phyloP scores from a whole-genome alignment of 2,329 filamentous ascomycete species.

The Sclerotinia minor region DNA sequence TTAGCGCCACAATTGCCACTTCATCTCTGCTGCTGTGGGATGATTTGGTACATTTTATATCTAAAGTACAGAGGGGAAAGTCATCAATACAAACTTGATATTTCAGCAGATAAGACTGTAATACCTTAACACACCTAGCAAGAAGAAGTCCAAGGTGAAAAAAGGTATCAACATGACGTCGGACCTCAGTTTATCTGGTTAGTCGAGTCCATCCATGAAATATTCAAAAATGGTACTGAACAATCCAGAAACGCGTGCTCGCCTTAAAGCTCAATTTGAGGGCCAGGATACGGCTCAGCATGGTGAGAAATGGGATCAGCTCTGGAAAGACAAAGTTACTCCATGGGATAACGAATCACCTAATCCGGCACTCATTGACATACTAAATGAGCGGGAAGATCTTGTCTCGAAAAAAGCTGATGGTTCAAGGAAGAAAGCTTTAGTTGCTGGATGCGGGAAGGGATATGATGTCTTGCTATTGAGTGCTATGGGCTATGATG shows the following conservation, averaged over 20 bases:
- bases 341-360: constrained; percentile 60
- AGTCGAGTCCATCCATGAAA: neutral
- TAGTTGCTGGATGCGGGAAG: constrained; percentile 80
- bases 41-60: neutral
- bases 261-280: constrained; percentile 37
- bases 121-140: no score
- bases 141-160: neutral
- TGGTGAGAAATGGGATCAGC: constrained; percentile 48
- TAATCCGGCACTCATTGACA: constrained; percentile 55
- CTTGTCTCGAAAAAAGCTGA: constrained; percentile 37
- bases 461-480: constrained; percentile 81
- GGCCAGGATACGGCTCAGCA: constrained; percentile 29
- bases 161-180: neutral
- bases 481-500: constrained; percentile 73
- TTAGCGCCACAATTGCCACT: neutral
- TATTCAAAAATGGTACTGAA: constrained; percentile 6
- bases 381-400: constrained; percentile 49
- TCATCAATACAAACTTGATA: neutral
- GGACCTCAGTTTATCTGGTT: neutral
- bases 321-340: constrained; percentile 48
- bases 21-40: neutral
- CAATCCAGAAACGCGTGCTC: constrained; percentile 33
- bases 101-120: neutral
- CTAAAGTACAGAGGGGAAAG: neutral
- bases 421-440: constrained; percentile 51